Conservation (phyloP, 106 monocot genomes). For the Iris macrosiphon region DNA sequence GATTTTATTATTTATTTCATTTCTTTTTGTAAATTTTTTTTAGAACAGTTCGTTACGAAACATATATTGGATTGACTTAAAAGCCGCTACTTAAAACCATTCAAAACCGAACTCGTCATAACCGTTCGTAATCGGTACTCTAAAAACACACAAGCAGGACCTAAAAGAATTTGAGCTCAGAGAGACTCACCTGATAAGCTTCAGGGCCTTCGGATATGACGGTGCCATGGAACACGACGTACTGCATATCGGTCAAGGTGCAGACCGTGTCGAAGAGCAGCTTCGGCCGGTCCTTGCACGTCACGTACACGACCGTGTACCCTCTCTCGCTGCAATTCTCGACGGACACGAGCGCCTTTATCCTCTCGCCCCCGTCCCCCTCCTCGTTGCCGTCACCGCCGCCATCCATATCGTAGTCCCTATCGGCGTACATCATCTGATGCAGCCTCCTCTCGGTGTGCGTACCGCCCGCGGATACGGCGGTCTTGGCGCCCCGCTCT, state of each 20-base stretch:
- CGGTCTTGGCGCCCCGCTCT: conserved; percentile 10
- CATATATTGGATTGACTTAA: too few relatives aligned
- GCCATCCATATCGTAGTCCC: conserved; percentile 11
- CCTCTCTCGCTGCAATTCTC: conserved; percentile 38
- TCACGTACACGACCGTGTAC: conserved; percentile 41
- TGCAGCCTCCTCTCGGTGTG: conserved; percentile 52
- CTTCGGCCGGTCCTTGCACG: conserved; percentile 44
- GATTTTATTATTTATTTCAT: too few relatives aligned
- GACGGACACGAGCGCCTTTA: conserved; percentile 18
- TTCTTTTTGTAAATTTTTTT: too few relatives aligned
- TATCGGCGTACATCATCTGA: conserved; percentile 47
- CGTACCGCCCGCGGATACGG: conserved; percentile 11
- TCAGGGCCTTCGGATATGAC: conserved; percentile 39
- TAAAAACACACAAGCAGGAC: too few relatives aligned
- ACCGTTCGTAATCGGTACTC: too few relatives aligned
- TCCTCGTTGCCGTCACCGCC: background rate
- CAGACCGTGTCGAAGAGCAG: conserved; percentile 55
- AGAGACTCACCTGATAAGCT: conserved; percentile 32
- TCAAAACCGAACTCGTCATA: too few relatives aligned
- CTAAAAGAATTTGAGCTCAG: too few relatives aligned
- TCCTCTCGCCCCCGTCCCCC: background rate
- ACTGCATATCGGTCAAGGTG: conserved; percentile 56
- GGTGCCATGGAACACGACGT: conserved; percentile 56
- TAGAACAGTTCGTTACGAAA: too few relatives aligned
- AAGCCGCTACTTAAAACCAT: too few relatives aligned